Base-by-base conservation (phyloP, 495 filamentous ascomycete species). In the Aspergillus bertholletiae region DNA sequence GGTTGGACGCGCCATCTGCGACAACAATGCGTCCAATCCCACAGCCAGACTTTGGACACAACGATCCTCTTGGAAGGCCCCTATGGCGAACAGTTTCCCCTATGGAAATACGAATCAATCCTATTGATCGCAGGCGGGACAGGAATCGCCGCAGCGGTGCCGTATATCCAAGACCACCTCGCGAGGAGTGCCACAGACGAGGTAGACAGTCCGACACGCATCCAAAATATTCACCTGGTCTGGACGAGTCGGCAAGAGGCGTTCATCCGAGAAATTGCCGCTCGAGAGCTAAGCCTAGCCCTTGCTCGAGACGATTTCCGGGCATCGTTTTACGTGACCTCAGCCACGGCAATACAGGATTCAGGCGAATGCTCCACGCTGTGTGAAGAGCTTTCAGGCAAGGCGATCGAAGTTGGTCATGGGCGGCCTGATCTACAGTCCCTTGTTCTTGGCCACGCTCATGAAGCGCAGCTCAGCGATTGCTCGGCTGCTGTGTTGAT, bases 91-190 rank as follows among this genome's bases (percentile, higher is more conserved):
- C 65, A 66, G 13, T 69, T 67, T 15, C 76, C 78, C 0, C 52
- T 84, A 0, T 75, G 76, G 58, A 63, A 65, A 5, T 84, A 76
- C 53, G 73, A 80, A 24, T 76, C 73, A 2, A 67, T 84, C 13
- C 57, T 85, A 8, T 70, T 86, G n/a, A 72, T 87, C 15, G 81
- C 74, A 3, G 83, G 84, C 5, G 84, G 84, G 0, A 81, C 79
- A 3, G 84, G 84, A 0, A 80, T 87, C 40, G 77, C 83, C 0
- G 80, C 75, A 0, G 70, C 77, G 3, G 62, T 83, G 2, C 76
- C 83, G 0, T 80, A 84, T 56, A 63, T 87, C 40, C 64, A 70
- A 8, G 65, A 69, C 18, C 72, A 77, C 39, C 53, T 77, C 15
- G 51, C 51, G 7, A 64, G 66, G 3, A 61, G 60, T 1, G 26